phyloP scores from a whole-genome alignment of 495 filamentous ascomycete species.

The Aspergillus panamensis region DNA sequence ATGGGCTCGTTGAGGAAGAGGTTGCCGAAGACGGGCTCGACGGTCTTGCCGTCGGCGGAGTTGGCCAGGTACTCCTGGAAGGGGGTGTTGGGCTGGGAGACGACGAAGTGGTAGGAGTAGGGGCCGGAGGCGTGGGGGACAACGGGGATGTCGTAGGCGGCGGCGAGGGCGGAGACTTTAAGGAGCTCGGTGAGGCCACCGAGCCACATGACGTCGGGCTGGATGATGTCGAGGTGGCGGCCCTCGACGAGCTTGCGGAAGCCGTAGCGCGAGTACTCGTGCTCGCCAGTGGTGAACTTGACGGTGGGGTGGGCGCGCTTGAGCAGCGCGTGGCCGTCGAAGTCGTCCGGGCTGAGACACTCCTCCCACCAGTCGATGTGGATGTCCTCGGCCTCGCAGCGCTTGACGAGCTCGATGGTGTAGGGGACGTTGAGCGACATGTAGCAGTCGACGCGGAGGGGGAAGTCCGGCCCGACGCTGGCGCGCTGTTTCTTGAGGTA shows the following conservation, averaged over 20 bases:
- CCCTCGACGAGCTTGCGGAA: constrained; percentile 93
- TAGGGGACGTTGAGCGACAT: constrained; percentile 92
- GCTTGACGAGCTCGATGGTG: constrained; percentile 83
- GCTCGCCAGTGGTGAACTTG: constrained; percentile 93
- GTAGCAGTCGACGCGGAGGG: constrained; percentile 93
- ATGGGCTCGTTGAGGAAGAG: constrained; percentile 90
- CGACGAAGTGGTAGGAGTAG: constrained; percentile 92
- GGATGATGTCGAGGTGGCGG: constrained; percentile 87
- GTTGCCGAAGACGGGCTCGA: constrained; percentile 86
- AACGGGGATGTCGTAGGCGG: constrained; percentile 89
- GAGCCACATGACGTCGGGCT: constrained; percentile 96
- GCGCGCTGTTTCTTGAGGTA: constrained; percentile 82
- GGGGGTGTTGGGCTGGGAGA: constrained; percentile 83
- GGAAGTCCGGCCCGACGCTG: constrained; percentile 82
- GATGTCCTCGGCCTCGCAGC: constrained; percentile 70
- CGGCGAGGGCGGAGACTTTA: constrained; percentile 80
- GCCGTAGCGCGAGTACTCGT: constrained; percentile 88
- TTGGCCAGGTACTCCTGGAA: constrained; percentile 96
- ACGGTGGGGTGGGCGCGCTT: constrained; percentile 86
- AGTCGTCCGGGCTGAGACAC: constrained; percentile 83
- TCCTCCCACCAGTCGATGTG: constrained; percentile 98
- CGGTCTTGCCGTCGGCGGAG: constrained; percentile 81
- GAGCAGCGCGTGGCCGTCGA: constrained; percentile 80
- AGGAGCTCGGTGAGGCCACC: constrained; percentile 90
- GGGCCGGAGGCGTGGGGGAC: constrained; percentile 91